Base-by-base conservation (phyloP, 495 filamentous ascomycete genomes). In the Chaetomidium leptoderma region DNA sequence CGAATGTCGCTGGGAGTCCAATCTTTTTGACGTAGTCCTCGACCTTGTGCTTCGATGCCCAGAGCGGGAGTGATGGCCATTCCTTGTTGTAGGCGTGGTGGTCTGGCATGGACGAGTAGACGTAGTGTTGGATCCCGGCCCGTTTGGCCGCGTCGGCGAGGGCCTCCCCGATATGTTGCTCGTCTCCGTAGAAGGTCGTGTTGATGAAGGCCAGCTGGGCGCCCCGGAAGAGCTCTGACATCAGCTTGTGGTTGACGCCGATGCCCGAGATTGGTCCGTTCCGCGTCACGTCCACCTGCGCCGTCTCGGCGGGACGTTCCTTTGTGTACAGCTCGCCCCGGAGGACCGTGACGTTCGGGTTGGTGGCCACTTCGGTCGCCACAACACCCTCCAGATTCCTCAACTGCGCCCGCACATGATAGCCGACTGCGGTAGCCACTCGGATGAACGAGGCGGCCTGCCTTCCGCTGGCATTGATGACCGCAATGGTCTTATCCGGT, bases 31-130 rank as follows among this genome's bases (percentile, higher is more conserved):
- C 80, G 68, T 96, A 96, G 53, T 91, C 86, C 75, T 97, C 93
- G 36, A 96, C 86, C 17, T 88, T 85, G 68, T 90, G 89, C 72
- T 98, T 98, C 57, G 86, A 83, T 4, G 88, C 85, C 93, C 93
- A 98, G 53, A 96, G 81, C 0, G 93, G 93, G 43, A 96, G 74
- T 3, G 85, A 84, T 23, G 86, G 89, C 88, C 89, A 96, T 48
- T 72, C 73, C 40, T 70, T 59, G 58, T 73, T 75, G 57, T 85
- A 84, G n/a, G 81, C 83, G 5, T 89, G 84, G 69, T 98, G 93
- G 66, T 98, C 92, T 6, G 93, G 93, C 91, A 97, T 95, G 57
- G 89, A 92, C 63, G 89, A 93, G 74, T 95, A 98, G 70, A 98
- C 82, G 71, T 92, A 96, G 69, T 97, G 93, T 62, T 87, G 81